These are phyloP conservation scores for Aristolochia contorta DNA, from an alignment of 164 flowering plant species.

Conservation along the genomic window DNA sequence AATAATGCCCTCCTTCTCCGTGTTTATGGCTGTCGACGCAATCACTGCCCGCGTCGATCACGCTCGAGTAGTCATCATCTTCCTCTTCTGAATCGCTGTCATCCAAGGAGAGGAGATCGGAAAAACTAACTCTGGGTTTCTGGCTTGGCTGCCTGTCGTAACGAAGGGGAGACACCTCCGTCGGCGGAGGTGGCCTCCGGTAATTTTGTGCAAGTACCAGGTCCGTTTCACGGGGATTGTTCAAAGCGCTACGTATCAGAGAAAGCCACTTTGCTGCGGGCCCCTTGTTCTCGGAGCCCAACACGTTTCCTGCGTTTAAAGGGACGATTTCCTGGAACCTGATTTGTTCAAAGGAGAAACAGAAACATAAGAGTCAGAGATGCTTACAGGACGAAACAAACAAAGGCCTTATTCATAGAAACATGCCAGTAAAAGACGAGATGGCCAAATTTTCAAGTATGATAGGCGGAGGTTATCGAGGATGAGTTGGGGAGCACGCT, in stretches of 20 bases:
- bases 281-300: slow-evolving; percentile 66
- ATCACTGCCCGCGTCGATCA: neutral
- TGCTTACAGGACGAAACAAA: neutral
- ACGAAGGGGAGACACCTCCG: too few species aligned
- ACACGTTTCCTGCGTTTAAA: slow-evolving; percentile 77
- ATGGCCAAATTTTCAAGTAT: too few species aligned
- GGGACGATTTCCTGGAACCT: slow-evolving; percentile 95
- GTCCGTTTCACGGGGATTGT: slow-evolving; percentile 14
- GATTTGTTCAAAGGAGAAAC: slow-evolving; percentile 5
- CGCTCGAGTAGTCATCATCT: neutral
- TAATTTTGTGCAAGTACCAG: slow-evolving; percentile 9
- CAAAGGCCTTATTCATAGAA: too few species aligned
- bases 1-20: slow-evolving; percentile 14
- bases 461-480: too few species aligned
- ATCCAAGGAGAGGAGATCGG: slow-evolving; percentile 42
- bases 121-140: slow-evolving; percentile 46
- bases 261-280: slow-evolving; percentile 79
- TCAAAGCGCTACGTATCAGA: slow-evolving; percentile 53
- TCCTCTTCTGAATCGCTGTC: slow-evolving; percentile 22
- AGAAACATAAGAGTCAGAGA: neutral
- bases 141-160: slow-evolving; percentile 1
- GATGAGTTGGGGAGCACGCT: too few species aligned
- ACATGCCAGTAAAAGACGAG: too few species aligned
- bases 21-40: slow-evolving; percentile 3
- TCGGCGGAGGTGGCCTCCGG: slow-evolving; percentile 7